Evolutionary conservation across 2,329 filamentous ascomycete species (phyloP), one percentile per base, ranked within the genome.

Genomic region (Penicillium nordicum): DNA sequence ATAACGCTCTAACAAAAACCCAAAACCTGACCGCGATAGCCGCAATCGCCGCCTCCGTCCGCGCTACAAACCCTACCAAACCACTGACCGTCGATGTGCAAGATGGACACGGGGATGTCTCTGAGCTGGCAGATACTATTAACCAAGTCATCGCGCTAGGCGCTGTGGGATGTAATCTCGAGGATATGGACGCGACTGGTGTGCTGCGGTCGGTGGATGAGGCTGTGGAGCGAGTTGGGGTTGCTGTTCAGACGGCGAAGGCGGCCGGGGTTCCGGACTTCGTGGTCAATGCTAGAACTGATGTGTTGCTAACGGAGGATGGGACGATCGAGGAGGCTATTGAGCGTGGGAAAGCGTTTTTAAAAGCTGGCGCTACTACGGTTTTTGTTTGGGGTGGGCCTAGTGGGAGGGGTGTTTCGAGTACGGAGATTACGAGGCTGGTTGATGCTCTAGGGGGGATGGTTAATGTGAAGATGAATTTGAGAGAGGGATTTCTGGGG

Each of bases 311-410:
- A 5, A 73, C 85, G 9, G 36, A 16, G 25, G 63, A 72, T 2
- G 42, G 79, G 68, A 46, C 67, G 63, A 56, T 85, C 10, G 65
- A 74, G 2, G 80, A 85, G 46, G 82, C 79, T 2, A 74, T 86
- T 44, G 66, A 70, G 46, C 74, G 85, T 0, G 84, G 83, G 0
- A 80, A 78, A 55, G 79, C 78, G n/a, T 87, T 82, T 65, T 71
- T 87, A 3, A 78, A 74, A 0, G 82, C 82, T 2, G 84, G 84
- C 0, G 84, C 84, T 0, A 81, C 78, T 12, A 85, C 80, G 0
- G 77, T 84, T 0, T 87, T 86, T 71, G 82, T 85, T 50, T 87
- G 82, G 83, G 84, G 84, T 14, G 82, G 77, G 1, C 63, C 72
- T 0, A 69, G 69, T 36, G 67, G 76, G 14, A 69, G 82, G 40